Base-by-base conservation (phyloP, 345 rosid species). In the Erodium maritimum region DNA sequence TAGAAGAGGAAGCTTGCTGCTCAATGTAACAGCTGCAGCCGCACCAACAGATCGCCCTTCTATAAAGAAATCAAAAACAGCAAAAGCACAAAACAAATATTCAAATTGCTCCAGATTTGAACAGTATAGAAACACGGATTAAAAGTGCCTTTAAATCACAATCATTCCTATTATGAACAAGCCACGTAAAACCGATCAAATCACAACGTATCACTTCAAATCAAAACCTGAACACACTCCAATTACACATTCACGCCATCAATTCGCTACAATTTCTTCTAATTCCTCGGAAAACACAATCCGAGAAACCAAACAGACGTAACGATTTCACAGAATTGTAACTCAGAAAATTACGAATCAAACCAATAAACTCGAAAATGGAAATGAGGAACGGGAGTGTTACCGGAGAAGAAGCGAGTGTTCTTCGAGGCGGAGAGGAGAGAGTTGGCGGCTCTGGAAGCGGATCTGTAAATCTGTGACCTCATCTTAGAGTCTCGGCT, bases 381-480 rank as follows among this genome's bases (percentile, higher is more conserved):
- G 37, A 9, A 37, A 2, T 19, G 22, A 13, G 13, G 29, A 23
- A 65, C 58, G 48, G 14, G 24, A 45, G 5, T 20, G 11, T 22
- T 61, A 84, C 88, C 91, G 8, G 90, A 73, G 93, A 66, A 82
- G 64, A 78, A 71, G 24, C 88, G 82, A 52, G 88, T 68, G 72
- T 61, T 67, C 77, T 80, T 88, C 50, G 95, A 67, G 59, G 91
- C 84, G 6, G 90, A 76, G 50, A 79, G 83, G 67, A 88, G 79
- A 69, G 91, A 80, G 79, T 83, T 81, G 9, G 88, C 84, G 50
- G 91, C 86, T 69, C 73, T 81, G 54, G 91, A 86, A 73, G 82
- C 89, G 70, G 91, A 86, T 83, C 94, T 84, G 76, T 60, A 71
- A 55, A 85, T 74, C 71, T 72, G 88, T 50, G 88, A 75, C 70